Conservation (phyloP, 306 rosid species). For the Vigna hirtella region DNA sequence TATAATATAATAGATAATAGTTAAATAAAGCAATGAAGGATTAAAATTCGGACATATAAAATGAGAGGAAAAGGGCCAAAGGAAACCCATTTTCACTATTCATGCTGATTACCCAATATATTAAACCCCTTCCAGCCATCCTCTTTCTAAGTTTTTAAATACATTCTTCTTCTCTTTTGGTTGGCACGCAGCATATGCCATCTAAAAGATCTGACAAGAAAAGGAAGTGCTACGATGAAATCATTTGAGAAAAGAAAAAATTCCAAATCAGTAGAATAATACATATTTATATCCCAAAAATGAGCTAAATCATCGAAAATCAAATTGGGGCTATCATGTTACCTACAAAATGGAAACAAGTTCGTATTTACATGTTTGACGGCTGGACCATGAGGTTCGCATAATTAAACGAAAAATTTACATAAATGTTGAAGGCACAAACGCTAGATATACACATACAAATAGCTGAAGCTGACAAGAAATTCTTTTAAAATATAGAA, state of each 20-base stretch:
- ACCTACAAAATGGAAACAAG: conserved; percentile 6
- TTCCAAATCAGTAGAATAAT: conserved; percentile 26
- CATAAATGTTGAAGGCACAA: conserved; percentile 7
- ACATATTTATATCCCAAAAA: conserved; percentile 15
- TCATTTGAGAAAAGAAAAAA: background rate
- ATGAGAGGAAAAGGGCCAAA: background rate
- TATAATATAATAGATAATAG: too few species aligned
- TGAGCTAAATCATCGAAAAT: background rate
- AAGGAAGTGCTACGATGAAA: background rate
- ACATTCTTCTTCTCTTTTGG: background rate
- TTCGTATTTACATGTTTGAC: conserved; percentile 23
- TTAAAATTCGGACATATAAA: background rate
- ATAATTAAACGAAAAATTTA: background rate
- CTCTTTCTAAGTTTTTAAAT: background rate
- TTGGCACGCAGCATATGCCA: background rate
- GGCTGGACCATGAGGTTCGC: conserved; percentile 24
- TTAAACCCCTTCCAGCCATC: background rate
- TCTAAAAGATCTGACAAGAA: background rate
- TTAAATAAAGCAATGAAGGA: background rate
- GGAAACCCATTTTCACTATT: background rate
- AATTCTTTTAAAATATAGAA: background rate
- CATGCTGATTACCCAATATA: background rate
- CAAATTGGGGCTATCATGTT: conserved; percentile 1
- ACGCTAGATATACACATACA: background rate
- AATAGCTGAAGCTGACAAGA: conserved; percentile 25